phyloP scores from a whole-genome alignment of 495 filamentous ascomycete genomes.

The Penicillium chermesinum region DNA sequence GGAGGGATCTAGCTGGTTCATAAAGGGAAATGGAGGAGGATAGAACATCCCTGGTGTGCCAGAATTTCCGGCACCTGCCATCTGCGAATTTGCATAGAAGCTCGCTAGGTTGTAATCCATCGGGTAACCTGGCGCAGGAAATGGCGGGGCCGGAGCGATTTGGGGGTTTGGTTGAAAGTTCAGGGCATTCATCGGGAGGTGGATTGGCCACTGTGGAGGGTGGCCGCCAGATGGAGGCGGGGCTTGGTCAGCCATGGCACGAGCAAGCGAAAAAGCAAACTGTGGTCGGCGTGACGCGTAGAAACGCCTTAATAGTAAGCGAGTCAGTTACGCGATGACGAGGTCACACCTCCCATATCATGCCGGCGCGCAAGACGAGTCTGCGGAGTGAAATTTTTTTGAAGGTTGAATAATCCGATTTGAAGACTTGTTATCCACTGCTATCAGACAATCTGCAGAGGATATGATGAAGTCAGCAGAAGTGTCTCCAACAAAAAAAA shows the following conservation, averaged over 20 bases:
- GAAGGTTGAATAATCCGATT: background rate
- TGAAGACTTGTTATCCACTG: background rate
- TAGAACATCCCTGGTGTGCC: conserved; percentile 19
- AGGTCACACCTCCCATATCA: background rate
- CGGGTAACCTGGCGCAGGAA: conserved; percentile 2
- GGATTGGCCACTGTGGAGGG: conserved; percentile 30
- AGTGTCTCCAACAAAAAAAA: background rate
- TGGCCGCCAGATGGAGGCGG: conserved; percentile 47
- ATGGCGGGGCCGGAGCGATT: conserved; percentile 8
- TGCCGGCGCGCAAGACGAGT: background rate
- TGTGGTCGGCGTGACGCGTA: too few relatives aligned
- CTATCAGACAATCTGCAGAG: background rate
- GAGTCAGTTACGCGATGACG: background rate
- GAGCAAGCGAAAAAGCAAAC: too few relatives aligned
- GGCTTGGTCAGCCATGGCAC: conserved; percentile 53
- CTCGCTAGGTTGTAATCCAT: conserved; percentile 21
- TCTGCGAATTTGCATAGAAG: conserved; percentile 26
- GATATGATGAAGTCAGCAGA: background rate
- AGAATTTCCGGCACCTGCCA: conserved; percentile 21
- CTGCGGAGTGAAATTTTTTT: background rate
- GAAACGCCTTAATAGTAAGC: too few relatives aligned
- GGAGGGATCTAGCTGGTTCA: conserved; percentile 23
- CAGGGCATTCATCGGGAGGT: conserved; percentile 21
- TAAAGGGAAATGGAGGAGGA: conserved; percentile 31
- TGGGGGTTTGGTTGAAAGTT: conserved; percentile 21